These are phyloP conservation scores for Penicillium sp. DNA, from an alignment of 2,329 filamentous ascomycete genomes.

Conservation along the genomic window DNA sequence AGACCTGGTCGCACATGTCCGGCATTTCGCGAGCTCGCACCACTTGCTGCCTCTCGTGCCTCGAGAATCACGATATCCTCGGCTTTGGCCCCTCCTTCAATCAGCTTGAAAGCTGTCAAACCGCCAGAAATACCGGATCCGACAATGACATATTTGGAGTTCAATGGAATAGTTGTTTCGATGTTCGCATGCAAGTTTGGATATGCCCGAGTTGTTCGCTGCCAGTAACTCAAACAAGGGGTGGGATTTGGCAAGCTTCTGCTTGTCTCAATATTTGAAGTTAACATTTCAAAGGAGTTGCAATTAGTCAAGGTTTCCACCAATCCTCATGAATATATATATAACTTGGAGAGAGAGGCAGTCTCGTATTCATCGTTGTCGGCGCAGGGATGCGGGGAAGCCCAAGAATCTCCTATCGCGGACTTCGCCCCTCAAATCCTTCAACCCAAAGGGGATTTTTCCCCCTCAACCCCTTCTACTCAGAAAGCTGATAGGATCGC, in stretches of 20 bases:
- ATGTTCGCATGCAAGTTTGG: slow-evolving; percentile 15
- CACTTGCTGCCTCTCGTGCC: slow-evolving; percentile 23
- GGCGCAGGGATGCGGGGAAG: neutral
- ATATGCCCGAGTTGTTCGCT: slow-evolving; percentile 24
- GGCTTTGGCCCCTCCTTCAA: slow-evolving; percentile 14
- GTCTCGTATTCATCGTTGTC: neutral
- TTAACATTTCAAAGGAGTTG: neutral
- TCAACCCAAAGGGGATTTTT: neutral
- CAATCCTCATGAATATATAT: neutral
- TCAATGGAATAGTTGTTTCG: slow-evolving; percentile 1
- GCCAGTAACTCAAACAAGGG: slow-evolving; percentile 38
- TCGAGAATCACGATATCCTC: slow-evolving; percentile 23
- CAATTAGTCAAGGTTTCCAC: neutral
- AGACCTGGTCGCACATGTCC: slow-evolving; percentile 26
- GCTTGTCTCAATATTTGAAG: slow-evolving; percentile 8
- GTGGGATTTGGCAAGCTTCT: slow-evolving; percentile 22
- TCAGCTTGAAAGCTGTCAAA: slow-evolving; percentile 18
- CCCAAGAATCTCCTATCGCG: neutral
- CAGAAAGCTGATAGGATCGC: neutral
- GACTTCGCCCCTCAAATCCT: neutral
- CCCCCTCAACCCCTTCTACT: neutral
- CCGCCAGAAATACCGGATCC: slow-evolving; percentile 23
- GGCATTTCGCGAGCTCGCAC: slow-evolving; percentile 25
- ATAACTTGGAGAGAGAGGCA: neutral
- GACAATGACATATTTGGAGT: slow-evolving; percentile 17